Evolutionary conservation across 1,139 yeast species (phyloP).

Genomic region (Diutina rugosa): DNA sequence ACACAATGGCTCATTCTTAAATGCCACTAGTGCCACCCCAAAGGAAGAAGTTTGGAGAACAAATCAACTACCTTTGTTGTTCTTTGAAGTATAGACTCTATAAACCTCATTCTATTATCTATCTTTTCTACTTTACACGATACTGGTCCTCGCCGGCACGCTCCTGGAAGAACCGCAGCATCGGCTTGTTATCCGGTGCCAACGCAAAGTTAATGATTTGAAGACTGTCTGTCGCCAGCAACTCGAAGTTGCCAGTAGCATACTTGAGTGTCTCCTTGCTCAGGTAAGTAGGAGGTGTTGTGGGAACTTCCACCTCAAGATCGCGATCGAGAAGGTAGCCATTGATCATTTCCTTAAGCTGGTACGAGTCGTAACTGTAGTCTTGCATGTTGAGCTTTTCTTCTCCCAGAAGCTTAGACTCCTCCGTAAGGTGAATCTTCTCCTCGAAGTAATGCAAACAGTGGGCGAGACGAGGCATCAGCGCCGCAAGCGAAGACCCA

Average conservation of each 20-base stretch:
- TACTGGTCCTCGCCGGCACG: conserved; percentile 1
- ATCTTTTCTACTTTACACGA: neutral
- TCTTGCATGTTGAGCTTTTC: neutral
- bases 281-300: conserved; percentile 4
- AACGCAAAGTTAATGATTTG: neutral
- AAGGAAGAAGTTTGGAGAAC: no score
- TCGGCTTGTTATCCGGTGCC: neutral
- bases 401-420: conserved; percentile 12
- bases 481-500: conserved; percentile 3
- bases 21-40: no score
- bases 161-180: neutral
- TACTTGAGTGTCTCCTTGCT: conserved; percentile 8
- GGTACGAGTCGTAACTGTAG: conserved; percentile 12
- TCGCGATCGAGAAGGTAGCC: conserved; percentile 8
- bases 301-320: conserved; percentile 3
- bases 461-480: conserved; percentile 9
- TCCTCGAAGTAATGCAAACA: conserved; percentile 13
- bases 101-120: neutral
- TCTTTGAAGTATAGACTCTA: neutral
- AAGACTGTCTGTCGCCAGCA: neutral
- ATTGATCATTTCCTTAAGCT: conserved; percentile 12
- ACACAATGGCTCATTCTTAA: no score
- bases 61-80: no score
- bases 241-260: conserved; percentile 3
- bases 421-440: conserved; percentile 11